These are phyloP conservation scores for Scortechinia acanthostroma DNA, from an alignment of 2,329 filamentous ascomycete genomes.

Conservation along the genomic window DNA sequence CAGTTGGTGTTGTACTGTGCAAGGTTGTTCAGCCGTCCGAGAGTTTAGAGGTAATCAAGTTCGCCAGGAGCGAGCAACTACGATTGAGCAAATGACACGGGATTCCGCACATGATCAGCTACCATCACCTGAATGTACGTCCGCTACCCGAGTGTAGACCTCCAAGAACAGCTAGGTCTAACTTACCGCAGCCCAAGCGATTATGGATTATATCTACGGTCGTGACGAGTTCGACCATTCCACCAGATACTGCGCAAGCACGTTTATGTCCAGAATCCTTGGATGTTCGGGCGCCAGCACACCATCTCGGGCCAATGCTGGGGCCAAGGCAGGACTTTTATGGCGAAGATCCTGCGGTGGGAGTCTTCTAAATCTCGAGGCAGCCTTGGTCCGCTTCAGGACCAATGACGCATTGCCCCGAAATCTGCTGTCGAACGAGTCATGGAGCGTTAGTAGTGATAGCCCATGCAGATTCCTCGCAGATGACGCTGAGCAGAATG, in stretches of 20 bases:
- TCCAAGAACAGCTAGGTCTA: conserved; percentile 25
- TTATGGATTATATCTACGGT: conserved; percentile 41
- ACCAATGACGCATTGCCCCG: conserved; percentile 32
- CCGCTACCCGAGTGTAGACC: no score
- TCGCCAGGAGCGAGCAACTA: conserved; percentile 50
- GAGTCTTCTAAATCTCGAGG: conserved; percentile 22
- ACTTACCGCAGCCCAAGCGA: no score
- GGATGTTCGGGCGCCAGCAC: conserved; percentile 33
- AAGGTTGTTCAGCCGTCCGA: conserved; percentile 30
- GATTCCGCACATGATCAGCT: no score
- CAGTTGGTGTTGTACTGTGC: conserved; percentile 47
- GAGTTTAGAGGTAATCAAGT: conserved; percentile 42
- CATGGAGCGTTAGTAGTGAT: conserved; percentile 16
- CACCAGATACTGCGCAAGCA: conserved; percentile 38
- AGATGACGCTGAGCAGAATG: conserved; percentile 16
- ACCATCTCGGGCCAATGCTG: conserved; percentile 33
- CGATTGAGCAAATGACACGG: no score
- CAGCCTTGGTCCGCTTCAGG: conserved; percentile 38
- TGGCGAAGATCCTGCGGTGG: conserved; percentile 8
- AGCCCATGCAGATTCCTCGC: conserved; percentile 12
- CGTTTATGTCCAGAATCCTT: conserved; percentile 27
- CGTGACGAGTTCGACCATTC: conserved; percentile 52
- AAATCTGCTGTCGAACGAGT: conserved; percentile 15
- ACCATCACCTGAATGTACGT: no score
- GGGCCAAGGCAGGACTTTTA: conserved; percentile 28